These are phyloP conservation scores for Penicillium angulare DNA, from an alignment of 495 filamentous ascomycete species.

Conservation along the genomic window DNA sequence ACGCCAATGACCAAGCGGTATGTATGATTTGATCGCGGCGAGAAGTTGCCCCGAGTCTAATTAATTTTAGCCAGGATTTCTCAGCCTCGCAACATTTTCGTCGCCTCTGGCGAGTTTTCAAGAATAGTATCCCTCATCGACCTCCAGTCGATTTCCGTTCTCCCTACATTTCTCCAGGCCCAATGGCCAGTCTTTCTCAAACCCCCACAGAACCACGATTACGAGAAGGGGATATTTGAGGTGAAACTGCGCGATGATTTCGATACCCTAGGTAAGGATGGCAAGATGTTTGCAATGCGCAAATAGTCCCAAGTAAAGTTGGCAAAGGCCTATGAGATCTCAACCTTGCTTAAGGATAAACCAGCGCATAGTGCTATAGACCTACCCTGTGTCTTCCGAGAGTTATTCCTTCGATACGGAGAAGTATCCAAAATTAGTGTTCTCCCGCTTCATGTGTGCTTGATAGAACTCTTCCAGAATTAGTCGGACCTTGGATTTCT, in stretches of 20 bases:
- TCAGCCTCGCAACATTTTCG: constrained; percentile 36
- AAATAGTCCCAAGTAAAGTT: constrained; percentile 25
- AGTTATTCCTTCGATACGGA: constrained; percentile 33
- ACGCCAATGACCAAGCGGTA: too few species aligned
- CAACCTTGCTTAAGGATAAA: constrained; percentile 27
- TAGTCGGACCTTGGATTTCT: constrained; percentile 30
- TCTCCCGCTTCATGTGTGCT: constrained; percentile 32
- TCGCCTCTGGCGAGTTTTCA: constrained; percentile 19
- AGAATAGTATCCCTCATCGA: constrained; percentile 32
- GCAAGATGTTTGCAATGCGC: constrained; percentile 18
- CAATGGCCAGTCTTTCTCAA: constrained; percentile 33
- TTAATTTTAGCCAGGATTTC: constrained; percentile 21
- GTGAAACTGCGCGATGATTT: constrained; percentile 30
- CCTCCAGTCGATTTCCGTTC: constrained; percentile 26
- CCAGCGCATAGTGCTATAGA: constrained; percentile 28
- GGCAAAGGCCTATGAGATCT: constrained; percentile 36
- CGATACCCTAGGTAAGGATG: constrained; percentile 25
- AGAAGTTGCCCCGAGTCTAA: too few species aligned
- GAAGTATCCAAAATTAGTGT: constrained; percentile 31
- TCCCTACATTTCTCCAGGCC: constrained; percentile 29
- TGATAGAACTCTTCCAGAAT: constrained; percentile 33
- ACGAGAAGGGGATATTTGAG: constrained; percentile 22
- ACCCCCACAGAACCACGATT: constrained; percentile 24
- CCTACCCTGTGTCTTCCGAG: constrained; percentile 30
- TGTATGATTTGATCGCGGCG: too few species aligned